Evolutionary conservation across 1,139 yeast species (phyloP), one percentile per base, ranked within the genome.

Genomic region (Geotrichum europaeum): DNA sequence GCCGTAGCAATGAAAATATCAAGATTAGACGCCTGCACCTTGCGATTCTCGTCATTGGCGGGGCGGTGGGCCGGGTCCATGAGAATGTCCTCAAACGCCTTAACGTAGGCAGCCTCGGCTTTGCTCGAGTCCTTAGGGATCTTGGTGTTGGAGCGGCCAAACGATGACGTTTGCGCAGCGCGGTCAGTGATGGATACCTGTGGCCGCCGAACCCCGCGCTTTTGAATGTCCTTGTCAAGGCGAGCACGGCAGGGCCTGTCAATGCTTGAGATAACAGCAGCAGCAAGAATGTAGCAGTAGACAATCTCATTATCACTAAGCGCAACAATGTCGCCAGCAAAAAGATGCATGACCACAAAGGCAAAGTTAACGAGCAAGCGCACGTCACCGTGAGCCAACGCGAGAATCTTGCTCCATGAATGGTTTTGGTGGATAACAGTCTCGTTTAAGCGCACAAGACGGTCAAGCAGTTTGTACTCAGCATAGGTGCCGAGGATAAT

Each of bases 251-350:
- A 30, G 7, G 49, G 12, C 40, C 56, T 61, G 28, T 54, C 57
- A 34, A 61, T 56, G 28, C 57, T 47, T 9, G 54, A 51, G 28
- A 61, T 53, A 10, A 59, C 57, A 25, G 60, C 60, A 9, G 63
- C 63, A n/a, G 63, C 63, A 32, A 61, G 25, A 43, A 61, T 61
- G 49, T 61, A 61, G 45, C 63, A 56, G 50, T 43, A 59, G 10
- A 61, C 63, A 30, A 58, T 61, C 24, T 61, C 63, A 52, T 61
- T 61, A 30, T 61, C 63, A 30, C 59, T 53, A 5, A 61, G 36
- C 13, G 61, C 56, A 2, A 57, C 54, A 30, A 58, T 52, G 36
- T 61, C 63, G 47, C 59, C 63, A 10, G 63, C 61, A 54, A 61
- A 61, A 43, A 61, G 58, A 40, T 61, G 63, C 63, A 61, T 61